Evolutionary conservation across 2,329 filamentous ascomycete genomes (phyloP).

Genomic region (Hypoxylon sp.): DNA sequence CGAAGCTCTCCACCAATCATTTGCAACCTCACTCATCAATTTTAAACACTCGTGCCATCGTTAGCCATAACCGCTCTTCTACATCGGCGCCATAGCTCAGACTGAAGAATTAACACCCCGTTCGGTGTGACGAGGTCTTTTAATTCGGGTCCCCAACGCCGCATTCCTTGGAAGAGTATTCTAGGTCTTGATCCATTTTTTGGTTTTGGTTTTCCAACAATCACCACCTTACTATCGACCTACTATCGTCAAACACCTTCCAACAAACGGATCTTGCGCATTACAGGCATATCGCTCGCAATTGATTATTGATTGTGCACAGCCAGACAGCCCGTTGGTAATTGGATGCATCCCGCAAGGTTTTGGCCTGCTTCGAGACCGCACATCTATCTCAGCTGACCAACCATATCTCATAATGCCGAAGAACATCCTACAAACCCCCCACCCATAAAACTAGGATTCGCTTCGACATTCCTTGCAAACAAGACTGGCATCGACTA

Average conservation of each 20-base stretch:
- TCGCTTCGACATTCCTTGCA: constrained; percentile 44
- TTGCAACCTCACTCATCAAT: constrained; percentile 28
- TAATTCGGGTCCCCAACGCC: constrained; percentile 13
- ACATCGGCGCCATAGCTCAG: constrained; percentile 9
- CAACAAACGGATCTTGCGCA: constrained; percentile 19
- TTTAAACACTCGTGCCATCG: constrained; percentile 40
- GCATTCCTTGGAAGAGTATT: constrained; percentile 15
- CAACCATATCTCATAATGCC: constrained; percentile 30
- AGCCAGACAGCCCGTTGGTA: constrained; percentile 27
- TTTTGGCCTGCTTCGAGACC: constrained; percentile 28
- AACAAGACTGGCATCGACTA: constrained; percentile 13
- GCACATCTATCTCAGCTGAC: constrained; percentile 22
- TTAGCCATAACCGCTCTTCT: constrained; percentile 13
- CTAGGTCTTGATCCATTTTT: neutral
- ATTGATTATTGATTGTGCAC: constrained; percentile 33
- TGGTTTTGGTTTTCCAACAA: neutral
- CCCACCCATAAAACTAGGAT: constrained; percentile 40
- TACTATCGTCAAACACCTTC: constrained; percentile 14
- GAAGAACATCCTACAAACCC: constrained; percentile 25
- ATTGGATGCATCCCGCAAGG: constrained; percentile 32
- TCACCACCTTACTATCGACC: neutral
- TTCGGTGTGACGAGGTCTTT: constrained; percentile 23
- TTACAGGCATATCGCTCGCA: constrained; percentile 30
- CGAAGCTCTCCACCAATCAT: constrained; percentile 36
- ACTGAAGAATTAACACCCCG: constrained; percentile 21